Evolutionary conservation across 352 stramenopile genomes (phyloP), one percentile per base, ranked within the genome.

Genomic region (Pythium sp.): DNA sequence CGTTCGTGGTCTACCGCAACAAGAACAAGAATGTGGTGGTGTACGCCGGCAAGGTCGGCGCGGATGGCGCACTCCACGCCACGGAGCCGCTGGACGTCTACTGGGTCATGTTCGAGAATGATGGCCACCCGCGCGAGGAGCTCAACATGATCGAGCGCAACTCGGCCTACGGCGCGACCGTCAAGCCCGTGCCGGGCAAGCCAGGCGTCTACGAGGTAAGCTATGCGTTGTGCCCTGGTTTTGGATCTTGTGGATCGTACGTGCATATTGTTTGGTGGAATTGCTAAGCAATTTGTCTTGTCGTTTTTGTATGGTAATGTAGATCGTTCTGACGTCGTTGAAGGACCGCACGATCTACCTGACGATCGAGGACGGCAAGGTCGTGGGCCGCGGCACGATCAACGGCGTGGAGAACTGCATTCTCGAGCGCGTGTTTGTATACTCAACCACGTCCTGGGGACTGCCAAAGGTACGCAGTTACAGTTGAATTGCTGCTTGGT

Each of bases 1-100:
- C 80, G 26, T 96, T 96, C 70, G 84, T 90, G 20, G 81, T 96
- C 60, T 92, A 96, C 82, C 88, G 88, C 77, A 94, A 94, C 81
- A 96, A 94, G 84, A 96, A 96, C 80, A 91, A 91, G 76, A 96
- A 96, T 61, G 87, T 94, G 32, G 88, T 96, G 26, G 84, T 92
- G 57, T 96, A 96, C 77, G 67, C 88, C 20, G 86, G 70, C 62
- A 86, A 83, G 66, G 62, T 93, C 59, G 73, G 78, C 41, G 86
- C 75, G 49, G 86, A 94, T 58, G 88, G 88, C 51, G 74, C 78
- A 59, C 71, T 96, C 58, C 68, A 90, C 69, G 69, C 81, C 11
- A 69, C 68, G 43, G 85, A 96, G 69, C 86, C 88, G 67, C 75
- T 96, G 62, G 84, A 92, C 61, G 86, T 95, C 32, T 92, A 93